These are phyloP conservation scores for Saturnispora kantuleensis DNA, from an alignment of 805 yeast genomes.

Conservation along the genomic window DNA sequence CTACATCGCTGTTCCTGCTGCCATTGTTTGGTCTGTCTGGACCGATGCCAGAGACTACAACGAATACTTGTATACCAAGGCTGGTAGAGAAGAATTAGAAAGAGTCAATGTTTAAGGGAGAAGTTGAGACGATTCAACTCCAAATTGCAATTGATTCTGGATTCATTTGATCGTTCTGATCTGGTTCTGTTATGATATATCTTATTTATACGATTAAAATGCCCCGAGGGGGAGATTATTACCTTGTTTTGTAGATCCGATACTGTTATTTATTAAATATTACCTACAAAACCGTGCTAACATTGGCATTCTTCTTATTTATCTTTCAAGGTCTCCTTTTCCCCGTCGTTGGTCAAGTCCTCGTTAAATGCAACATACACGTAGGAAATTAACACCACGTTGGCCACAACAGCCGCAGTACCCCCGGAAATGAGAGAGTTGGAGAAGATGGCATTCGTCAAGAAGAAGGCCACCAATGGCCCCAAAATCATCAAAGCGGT, in stretches of 20 bases:
- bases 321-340: constrained; percentile 4
- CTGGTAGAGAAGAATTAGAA: constrained; percentile 90
- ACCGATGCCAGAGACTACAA: constrained; percentile 80
- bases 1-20: constrained; percentile 68
- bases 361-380: constrained; percentile 68
- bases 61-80: constrained; percentile 92
- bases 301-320: neutral
- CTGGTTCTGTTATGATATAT: neutral
- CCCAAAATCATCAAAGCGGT: constrained; percentile 67
- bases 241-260: no score
- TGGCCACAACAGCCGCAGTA: constrained; percentile 67
- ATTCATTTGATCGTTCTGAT: no score
- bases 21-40: constrained; percentile 81
- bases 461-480: constrained; percentile 57
- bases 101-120: constrained; percentile 35
- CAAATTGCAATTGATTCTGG: no score
- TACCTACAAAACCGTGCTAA: no score
- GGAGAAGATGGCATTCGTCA: constrained; percentile 21
- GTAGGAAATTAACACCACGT: constrained; percentile 62
- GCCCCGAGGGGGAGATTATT: no score
- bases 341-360: constrained; percentile 30
- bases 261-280: neutral
- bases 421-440: constrained; percentile 70
- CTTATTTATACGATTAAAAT: neutral
- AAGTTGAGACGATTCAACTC: neutral